These are phyloP conservation scores for Pyronema domesticum DNA, from an alignment of 495 filamentous ascomycete species.

Conservation along the genomic window DNA sequence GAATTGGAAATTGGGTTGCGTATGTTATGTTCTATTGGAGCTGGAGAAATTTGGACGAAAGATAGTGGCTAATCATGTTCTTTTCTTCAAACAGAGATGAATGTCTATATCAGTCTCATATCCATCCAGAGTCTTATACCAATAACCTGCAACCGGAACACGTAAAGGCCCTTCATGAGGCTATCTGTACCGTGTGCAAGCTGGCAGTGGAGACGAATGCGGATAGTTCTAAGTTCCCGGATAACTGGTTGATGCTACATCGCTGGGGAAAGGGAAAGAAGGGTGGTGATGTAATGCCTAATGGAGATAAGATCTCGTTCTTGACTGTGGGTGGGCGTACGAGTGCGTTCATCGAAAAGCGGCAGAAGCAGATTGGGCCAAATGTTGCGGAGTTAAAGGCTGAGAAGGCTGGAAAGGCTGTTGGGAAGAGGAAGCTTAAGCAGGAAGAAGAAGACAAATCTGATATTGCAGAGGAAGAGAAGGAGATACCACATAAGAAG, in stretches of 20 bases:
- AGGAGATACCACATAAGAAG: conserved; percentile 2
- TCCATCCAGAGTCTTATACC: conserved; percentile 85
- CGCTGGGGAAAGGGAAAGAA: conserved; percentile 85
- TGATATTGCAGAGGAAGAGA: neutral
- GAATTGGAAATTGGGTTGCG: conserved; percentile 94
- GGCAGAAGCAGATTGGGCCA: conserved; percentile 59
- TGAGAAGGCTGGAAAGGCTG: conserved; percentile 28
- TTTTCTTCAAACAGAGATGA: conserved; percentile 44
- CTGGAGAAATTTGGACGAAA: neutral
- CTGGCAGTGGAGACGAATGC: conserved; percentile 61
- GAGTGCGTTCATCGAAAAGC: conserved; percentile 62
- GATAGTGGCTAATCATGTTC: neutral
- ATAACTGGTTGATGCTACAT: conserved; percentile 81
- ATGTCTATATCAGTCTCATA: conserved; percentile 64
- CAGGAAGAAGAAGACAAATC: neutral
- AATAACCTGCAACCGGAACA: conserved; percentile 60
- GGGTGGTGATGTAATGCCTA: conserved; percentile 37
- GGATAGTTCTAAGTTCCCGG: conserved; percentile 67
- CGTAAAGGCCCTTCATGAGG: conserved; percentile 50
- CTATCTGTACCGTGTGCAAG: conserved; percentile 60
- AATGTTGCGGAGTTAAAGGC: too few relatives aligned
- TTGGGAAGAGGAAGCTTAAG: conserved; percentile 24
- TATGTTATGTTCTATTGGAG: conserved; percentile 24
- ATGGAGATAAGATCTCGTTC: conserved; percentile 64
- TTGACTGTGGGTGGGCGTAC: conserved; percentile 79